These are phyloP conservation scores for Globisporangium emineosum DNA, from an alignment of 352 stramenopile genomes.

Conservation along the genomic window DNA sequence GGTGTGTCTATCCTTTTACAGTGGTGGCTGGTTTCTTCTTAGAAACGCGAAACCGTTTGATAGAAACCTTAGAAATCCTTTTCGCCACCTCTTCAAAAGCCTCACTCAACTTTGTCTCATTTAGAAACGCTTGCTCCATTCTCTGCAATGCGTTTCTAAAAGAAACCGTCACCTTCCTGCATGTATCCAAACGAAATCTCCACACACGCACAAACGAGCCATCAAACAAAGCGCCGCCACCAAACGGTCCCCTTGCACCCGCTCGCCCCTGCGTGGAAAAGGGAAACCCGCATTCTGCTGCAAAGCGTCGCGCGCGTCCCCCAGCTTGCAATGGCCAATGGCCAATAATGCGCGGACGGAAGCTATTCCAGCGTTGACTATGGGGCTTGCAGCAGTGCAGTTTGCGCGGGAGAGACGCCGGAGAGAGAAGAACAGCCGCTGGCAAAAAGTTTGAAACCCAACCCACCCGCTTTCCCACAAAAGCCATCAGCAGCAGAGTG, in stretches of 20 bases:
- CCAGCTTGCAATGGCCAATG: too few species aligned
- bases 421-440: neutral
- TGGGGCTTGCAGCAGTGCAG: neutral
- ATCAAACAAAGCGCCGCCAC: too few species aligned
- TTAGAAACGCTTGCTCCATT: neutral
- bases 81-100: neutral
- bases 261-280: too few species aligned
- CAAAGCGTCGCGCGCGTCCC: slow-evolving; percentile 4
- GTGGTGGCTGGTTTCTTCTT: neutral
- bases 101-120: neutral
- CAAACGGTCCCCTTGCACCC: too few species aligned
- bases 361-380: neutral
- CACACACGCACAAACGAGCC: too few species aligned
- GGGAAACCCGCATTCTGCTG: neutral
- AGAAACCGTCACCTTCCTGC: neutral
- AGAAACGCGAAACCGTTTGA: neutral
- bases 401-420: neutral
- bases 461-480: neutral
- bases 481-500: neutral
- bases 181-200: neutral
- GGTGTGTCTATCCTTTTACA: neutral
- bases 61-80: neutral
- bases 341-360: too few species aligned
- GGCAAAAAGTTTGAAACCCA: neutral
- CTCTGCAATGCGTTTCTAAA: neutral